Evolutionary conservation across 2,329 filamentous ascomycete species (phyloP).

Genomic region (Fusarium pilosicola): DNA sequence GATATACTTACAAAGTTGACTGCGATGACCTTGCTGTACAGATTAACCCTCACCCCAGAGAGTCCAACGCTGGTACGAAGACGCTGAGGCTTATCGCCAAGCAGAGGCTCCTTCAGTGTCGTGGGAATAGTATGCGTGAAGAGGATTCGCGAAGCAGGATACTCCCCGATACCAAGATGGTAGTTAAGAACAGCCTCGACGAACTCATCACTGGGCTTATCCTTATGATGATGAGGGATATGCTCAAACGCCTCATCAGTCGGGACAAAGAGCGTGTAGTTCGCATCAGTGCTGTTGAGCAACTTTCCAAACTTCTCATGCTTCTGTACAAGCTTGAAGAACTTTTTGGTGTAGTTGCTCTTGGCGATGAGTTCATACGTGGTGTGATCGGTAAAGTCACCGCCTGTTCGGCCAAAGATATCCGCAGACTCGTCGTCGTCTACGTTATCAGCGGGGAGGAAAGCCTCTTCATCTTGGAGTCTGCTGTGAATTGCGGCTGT

Average conservation of each 20-base stretch:
- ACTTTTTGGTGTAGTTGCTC: slow-evolving; percentile 80
- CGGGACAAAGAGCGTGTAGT: slow-evolving; percentile 85
- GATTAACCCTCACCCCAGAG: slow-evolving; percentile 77
- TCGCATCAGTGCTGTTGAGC: slow-evolving; percentile 78
- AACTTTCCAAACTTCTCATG: slow-evolving; percentile 76
- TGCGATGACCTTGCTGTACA: slow-evolving; percentile 75
- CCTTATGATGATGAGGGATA: slow-evolving; percentile 56
- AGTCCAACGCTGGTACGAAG: slow-evolving; percentile 73
- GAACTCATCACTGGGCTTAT: slow-evolving; percentile 75
- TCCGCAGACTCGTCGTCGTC: background rate
- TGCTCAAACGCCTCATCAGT: slow-evolving; percentile 78
- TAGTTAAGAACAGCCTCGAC: slow-evolving; percentile 77
- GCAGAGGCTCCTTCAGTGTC: slow-evolving; percentile 63
- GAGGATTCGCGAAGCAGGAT: slow-evolving; percentile 73
- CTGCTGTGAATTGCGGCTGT: slow-evolving; percentile 16
- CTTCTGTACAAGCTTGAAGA: slow-evolving; percentile 78
- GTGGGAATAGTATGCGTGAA: slow-evolving; percentile 80
- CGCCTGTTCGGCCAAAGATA: slow-evolving; percentile 19
- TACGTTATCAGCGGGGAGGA: background rate
- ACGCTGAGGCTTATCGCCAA: slow-evolving; percentile 76
- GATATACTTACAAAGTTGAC: slow-evolving; percentile 71
- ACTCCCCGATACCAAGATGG: slow-evolving; percentile 76
- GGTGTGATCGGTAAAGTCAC: slow-evolving; percentile 70
- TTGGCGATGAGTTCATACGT: slow-evolving; percentile 83
- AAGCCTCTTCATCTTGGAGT: slow-evolving; percentile 14